Evolutionary conservation across 202 grass and related monocot species (phyloP).

Genomic region (Carex sylvatica): DNA sequence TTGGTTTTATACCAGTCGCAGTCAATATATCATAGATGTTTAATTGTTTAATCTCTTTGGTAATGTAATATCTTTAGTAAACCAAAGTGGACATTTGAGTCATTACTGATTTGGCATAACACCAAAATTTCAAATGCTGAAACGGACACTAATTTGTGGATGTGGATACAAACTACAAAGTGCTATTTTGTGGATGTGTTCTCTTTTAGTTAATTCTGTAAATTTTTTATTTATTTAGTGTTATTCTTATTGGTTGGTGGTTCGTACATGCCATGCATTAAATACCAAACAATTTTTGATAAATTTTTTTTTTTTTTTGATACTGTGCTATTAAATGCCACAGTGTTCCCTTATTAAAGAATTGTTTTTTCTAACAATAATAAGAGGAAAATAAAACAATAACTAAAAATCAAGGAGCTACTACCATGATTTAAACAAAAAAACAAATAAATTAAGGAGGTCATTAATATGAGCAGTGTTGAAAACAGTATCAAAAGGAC

Average conservation of each 20-base stretch:
- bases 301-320: background rate
- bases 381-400: no score
- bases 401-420: no score
- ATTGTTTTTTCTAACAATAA: background rate
- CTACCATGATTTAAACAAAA: background rate
- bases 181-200: no score
- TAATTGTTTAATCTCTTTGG: background rate
- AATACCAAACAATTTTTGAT: background rate
- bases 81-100: constrained; percentile 2
- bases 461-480: background rate
- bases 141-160: background rate
- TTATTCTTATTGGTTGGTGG: background rate
- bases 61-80: background rate
- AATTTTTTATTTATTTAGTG: background rate
- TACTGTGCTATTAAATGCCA: background rate
- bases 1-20: background rate
- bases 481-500: background rate
- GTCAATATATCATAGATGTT: background rate
- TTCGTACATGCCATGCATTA: background rate
- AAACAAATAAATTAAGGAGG: background rate
- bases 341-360: background rate
- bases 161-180: background rate
- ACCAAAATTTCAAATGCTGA: constrained; percentile 5
- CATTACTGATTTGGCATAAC: constrained; percentile 16
- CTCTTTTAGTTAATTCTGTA: background rate